A percentile compares a stretch with the other conserved stretches of the same genome.
phyloP scores from a whole-genome alignment of 2,329 filamentous ascomycete genomes.

The Penicillium freii region DNA sequence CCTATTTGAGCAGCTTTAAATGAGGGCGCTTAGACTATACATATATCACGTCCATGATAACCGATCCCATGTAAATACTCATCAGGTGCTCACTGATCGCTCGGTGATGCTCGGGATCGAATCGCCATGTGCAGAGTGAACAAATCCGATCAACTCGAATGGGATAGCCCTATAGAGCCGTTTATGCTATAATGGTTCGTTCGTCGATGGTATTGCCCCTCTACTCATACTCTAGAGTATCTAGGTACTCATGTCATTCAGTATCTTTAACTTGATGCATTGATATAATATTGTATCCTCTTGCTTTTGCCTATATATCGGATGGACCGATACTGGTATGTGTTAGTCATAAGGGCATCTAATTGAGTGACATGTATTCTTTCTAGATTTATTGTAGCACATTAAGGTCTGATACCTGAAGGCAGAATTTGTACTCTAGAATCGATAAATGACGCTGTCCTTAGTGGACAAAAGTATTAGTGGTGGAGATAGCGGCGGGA shows the following conservation, averaged over 20 bases:
- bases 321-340: neutral
- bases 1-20: too few relatives aligned
- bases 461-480: neutral
- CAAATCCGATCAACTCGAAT: neutral
- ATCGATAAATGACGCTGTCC: too few relatives aligned
- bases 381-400: neutral
- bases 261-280: neutral
- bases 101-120: neutral
- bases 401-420: neutral
- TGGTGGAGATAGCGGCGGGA: neutral
- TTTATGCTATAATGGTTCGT: neutral
- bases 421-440: neutral
- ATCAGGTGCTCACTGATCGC: neutral
- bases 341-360: neutral
- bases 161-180: neutral
- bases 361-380: neutral
- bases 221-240: rapidly evolving
- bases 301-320: neutral
- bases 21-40: too few relatives aligned
- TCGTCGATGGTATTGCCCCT: neutral
- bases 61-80: neutral
- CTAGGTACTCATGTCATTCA: neutral
- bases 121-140: neutral
- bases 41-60: neutral
- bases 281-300: neutral